Conservation (phyloP, 2,329 filamentous ascomycete species). For the Sodiomyces alkalinus region DNA sequence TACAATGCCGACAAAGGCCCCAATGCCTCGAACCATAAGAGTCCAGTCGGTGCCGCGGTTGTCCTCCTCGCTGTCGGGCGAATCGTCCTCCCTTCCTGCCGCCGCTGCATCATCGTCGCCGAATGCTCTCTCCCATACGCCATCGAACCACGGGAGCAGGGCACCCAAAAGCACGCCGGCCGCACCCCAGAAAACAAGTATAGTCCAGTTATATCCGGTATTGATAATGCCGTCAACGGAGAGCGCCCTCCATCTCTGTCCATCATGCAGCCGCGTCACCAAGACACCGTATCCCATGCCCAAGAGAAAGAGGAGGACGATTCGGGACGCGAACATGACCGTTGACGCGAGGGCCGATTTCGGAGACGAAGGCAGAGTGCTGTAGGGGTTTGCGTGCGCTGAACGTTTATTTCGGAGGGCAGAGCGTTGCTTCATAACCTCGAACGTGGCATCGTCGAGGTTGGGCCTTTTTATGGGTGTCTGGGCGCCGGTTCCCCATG, state of each 20-base stretch:
- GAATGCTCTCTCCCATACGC: constrained; percentile 48
- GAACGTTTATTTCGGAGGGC: constrained; percentile 18
- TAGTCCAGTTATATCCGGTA: constrained; percentile 39
- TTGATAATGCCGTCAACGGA: constrained; percentile 31
- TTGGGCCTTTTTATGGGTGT: constrained; percentile 37
- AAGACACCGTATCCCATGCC: constrained; percentile 73
- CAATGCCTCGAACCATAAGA: constrained; percentile 39
- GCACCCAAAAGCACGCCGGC: constrained; percentile 66
- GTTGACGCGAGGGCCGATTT: constrained; percentile 14
- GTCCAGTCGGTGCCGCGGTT: constrained; percentile 56
- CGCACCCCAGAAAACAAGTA: constrained; percentile 68
- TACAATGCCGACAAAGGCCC: constrained; percentile 45
- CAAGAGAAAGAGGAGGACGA: constrained; percentile 55
- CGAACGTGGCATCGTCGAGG: constrained; percentile 28
- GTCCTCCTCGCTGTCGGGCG: constrained; percentile 13
- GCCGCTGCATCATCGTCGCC: constrained; percentile 18
- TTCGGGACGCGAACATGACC: constrained; percentile 42
- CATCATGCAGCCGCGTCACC: constrained; percentile 64
- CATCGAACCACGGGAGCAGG: constrained; percentile 72
- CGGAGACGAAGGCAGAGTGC: no score
- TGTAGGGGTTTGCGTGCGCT: constrained; percentile 16
- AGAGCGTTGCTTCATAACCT: constrained; percentile 23
- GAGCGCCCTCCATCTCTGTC: constrained; percentile 46
- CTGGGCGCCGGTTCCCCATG: constrained; percentile 65
- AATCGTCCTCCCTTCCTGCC: constrained; percentile 13